Conservation (phyloP, 805 yeast genomes). For the Candida silvicultrix region DNA sequence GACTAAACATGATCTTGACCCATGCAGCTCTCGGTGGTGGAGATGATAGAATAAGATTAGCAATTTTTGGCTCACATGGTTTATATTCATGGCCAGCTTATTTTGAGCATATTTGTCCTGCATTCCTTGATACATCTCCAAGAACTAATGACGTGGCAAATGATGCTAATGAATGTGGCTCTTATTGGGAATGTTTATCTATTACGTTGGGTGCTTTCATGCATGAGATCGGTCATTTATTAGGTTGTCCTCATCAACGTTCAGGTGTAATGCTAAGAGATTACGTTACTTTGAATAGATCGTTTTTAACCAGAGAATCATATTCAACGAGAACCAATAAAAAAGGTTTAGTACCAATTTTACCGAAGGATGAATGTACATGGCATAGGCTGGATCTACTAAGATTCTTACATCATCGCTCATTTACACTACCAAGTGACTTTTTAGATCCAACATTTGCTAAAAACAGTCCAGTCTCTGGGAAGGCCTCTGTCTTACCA, state of each 20-base stretch:
- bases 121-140: conserved; percentile 70
- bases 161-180: conserved; percentile 77
- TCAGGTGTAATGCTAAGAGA: conserved; percentile 88
- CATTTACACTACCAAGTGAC: conserved; percentile 69
- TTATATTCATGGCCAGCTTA: conserved; percentile 88
- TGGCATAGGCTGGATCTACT: conserved; percentile 84
- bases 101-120: conserved; percentile 60
- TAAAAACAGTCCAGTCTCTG: conserved; percentile 21
- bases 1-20: conserved; percentile 52
- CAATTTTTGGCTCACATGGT: conserved; percentile 93
- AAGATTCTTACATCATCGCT: conserved; percentile 75
- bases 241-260: conserved; percentile 91
- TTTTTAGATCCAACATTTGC: conserved; percentile 36
- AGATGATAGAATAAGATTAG: conserved; percentile 58
- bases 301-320: conserved; percentile 69
- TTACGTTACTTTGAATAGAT: conserved; percentile 72
- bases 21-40: conserved; percentile 98
- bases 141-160: conserved; percentile 76
- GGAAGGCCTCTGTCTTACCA: conserved; percentile 42
- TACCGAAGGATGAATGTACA: conserved; percentile 62
- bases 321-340: conserved; percentile 46
- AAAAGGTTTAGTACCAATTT: conserved; percentile 41
- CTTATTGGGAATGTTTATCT: conserved; percentile 85
- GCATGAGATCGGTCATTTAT: conserved; percentile 90
- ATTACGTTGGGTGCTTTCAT: conserved; percentile 88